These are phyloP conservation scores for Capsicum baccatum DNA, from an alignment of 257 asterid species.

Conservation along the genomic window DNA sequence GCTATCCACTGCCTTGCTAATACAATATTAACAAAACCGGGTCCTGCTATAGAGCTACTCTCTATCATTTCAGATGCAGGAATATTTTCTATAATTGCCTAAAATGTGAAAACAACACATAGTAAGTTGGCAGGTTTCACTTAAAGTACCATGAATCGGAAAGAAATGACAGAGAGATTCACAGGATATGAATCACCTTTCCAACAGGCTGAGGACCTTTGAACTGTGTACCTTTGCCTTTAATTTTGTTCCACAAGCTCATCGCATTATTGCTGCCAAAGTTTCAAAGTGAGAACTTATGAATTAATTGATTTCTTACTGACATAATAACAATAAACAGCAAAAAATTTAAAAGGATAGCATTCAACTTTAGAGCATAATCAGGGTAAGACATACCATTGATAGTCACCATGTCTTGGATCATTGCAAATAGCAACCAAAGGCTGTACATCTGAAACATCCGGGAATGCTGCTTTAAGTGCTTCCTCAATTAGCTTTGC, in stretches of 20 bases:
- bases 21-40: constrained; percentile 83
- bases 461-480: constrained; percentile 64
- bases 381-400: constrained; percentile 58
- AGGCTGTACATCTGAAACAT: constrained; percentile 61
- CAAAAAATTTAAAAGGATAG: not conserved
- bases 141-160: not conserved
- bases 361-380: not conserved
- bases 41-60: constrained; percentile 75
- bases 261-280: constrained; percentile 88
- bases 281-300: constrained; percentile 21
- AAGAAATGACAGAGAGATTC: not conserved
- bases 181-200: constrained; percentile 52
- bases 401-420: constrained; percentile 79
- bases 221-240: constrained; percentile 64
- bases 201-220: constrained; percentile 81
- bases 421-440: constrained; percentile 73
- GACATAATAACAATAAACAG: constrained; percentile 5
- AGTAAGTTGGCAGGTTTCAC: constrained; percentile 8
- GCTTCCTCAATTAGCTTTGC: constrained; percentile 66
- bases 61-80: constrained; percentile 77
- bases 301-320: not conserved
- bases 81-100: constrained; percentile 82
- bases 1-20: constrained; percentile 85
- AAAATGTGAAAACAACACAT: constrained; percentile 39
- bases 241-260: constrained; percentile 84